A percentile compares a stretch with the other conserved stretches of the same genome.
These are phyloP conservation scores for Phoma sp. DNA, from an alignment of 2,329 filamentous ascomycete genomes.

Conservation along the genomic window DNA sequence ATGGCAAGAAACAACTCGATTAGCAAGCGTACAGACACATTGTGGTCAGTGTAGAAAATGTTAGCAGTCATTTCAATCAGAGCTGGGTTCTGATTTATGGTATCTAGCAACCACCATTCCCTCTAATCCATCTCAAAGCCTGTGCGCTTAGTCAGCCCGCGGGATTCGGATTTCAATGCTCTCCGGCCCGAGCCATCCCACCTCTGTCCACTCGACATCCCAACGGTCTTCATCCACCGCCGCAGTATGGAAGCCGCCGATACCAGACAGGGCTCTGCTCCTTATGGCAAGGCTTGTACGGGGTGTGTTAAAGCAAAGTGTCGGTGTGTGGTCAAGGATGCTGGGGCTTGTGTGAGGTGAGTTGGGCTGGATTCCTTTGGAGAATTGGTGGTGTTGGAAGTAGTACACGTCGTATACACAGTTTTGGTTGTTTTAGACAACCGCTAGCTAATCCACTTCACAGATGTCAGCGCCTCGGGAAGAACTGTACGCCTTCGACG, in stretches of 20 bases:
- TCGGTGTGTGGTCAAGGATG: constrained; percentile 28
- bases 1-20: constrained; percentile 40
- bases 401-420: no score
- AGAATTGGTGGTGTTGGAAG: no score
- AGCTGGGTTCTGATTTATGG: no score
- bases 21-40: background rate
- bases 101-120: no score
- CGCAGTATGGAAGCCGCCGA: constrained; percentile 27
- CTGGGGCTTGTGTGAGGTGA: constrained; percentile 32
- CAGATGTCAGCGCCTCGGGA: constrained; percentile 26
- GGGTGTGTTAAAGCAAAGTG: constrained; percentile 36
- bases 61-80: no score
- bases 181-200: constrained; percentile 5
- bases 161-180: no score
- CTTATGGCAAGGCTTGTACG: constrained; percentile 36
- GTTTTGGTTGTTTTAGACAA: no score
- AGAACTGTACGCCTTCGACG: constrained; percentile 21
- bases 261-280: constrained; percentile 18
- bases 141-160: no score
- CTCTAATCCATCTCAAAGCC: no score
- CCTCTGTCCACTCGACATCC: background rate
- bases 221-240: constrained; percentile 1
- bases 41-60: no score
- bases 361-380: background rate
- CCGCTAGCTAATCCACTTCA: no score